Evolutionary conservation across 2,329 filamentous ascomycete genomes (phyloP), one percentile per base, ranked within the genome.

Genomic region (Aureobasidium melanogenum): DNA sequence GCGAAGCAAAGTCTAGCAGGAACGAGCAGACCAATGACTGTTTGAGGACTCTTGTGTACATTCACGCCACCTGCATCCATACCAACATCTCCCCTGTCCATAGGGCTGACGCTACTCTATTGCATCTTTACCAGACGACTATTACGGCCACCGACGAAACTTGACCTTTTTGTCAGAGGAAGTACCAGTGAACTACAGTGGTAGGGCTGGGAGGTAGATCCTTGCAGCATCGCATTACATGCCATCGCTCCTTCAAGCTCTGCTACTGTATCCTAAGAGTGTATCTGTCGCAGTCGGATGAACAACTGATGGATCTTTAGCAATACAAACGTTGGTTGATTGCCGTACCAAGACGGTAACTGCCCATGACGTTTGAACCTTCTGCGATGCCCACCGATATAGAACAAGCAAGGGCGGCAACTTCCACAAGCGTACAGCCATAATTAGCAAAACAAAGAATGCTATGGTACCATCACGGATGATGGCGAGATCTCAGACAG

Each of bases 161-260:
- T 47, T 46, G 26, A 39, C 41, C 54, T 59, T 19, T 34, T 50
- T 41, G 56, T 59, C 44, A 50, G 56, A 59, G 56, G 6, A 50
- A 30, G 56, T 58, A 46, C 19, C 28, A 19, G n/a, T 12, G 14
- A 47, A 32, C 14, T 22, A 24, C 34, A 22, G n/a, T n/a, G 43
- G n/a, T 59, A 59, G 56, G 56, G 56, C 56, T 59, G 56, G 32
- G 30, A 30, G 26, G 54, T 47, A 46, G 41, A 47, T 32, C 56
- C 56, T 30, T 59, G 56, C 44, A 36, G 54, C 30, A 57, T 36
- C 41, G n/a, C 32, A 47, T 26, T 30, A n/a, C 32, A 46, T 36
- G 54, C 15, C 34, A 47, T 46, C n/a, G n/a, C 24, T 32, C 10
- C 24, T 30, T 7, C 22, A 38, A 24, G 8, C 39, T 26, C 34